Evolutionary conservation across 352 stramenopile species (phyloP), one percentile per base, ranked within the genome.

Genomic region (Phytopythium sindhum): DNA sequence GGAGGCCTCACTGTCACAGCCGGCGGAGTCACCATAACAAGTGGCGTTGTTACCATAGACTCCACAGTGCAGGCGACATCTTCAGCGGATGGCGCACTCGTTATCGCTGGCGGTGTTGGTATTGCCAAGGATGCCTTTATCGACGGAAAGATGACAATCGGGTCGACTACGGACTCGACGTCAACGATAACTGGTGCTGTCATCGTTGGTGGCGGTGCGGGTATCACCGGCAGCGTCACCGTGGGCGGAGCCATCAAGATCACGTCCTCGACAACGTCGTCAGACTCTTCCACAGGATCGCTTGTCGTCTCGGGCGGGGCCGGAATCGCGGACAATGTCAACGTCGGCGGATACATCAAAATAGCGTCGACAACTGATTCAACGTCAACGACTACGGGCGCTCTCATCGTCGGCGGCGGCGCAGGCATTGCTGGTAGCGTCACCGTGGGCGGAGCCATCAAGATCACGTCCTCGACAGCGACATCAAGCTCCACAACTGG

Each of bases 381-480:
- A 21, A 29, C 48, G 2, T n/a, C 23, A 9, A 35, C 48, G 26
- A 28, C 45, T 4, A 57, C 50, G 3, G 50, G 50, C 11, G 9
- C 24, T 14, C 50, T 57, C 50, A 57, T 39, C 24, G 26, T 39
- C 24, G 50, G 11, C 28, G 54, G 64, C 5, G 65, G n/a, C 2
- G 35, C 39, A 19, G 69, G 57, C 8, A 21, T 78, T 7, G 60
- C 54, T 57, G 71, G 70, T 14, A 66, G 65, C 9, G 21, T 74
- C 19, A 80, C 65, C 17, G 47, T 81, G 5, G 73, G 65, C 26
- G 47, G 55, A 10, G 72, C 70, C 6, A 37, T 61, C 24, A 63
- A 75, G 0, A 19, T 41, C 5, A 63, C 81, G 14, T 65, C 62
- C 4, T 64, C 68, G 11, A 69, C 57, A 14, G 80, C 73, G 9